These are phyloP conservation scores for Imleria badia DNA, from an alignment of 768 basidiomycete species.

Conservation along the genomic window DNA sequence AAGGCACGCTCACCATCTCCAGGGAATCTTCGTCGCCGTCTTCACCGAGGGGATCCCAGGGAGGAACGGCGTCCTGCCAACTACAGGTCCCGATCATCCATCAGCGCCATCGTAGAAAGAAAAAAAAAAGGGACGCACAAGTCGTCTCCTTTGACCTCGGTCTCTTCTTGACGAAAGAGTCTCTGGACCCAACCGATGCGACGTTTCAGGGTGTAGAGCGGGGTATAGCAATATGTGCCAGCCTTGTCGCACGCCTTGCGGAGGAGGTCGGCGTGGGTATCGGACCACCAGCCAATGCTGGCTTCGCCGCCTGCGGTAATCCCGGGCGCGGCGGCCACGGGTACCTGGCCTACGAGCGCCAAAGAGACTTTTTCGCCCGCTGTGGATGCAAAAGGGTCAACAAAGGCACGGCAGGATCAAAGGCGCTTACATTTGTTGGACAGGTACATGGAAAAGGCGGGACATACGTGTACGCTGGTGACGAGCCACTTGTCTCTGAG, in stretches of 20 bases:
- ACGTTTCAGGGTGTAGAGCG: constrained; percentile 27
- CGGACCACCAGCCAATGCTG: constrained; percentile 22
- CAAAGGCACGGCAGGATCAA: not conserved
- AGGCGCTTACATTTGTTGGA: constrained; percentile 30
- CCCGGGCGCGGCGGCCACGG: constrained; percentile 3
- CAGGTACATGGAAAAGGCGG: constrained; percentile 36
- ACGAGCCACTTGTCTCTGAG: constrained; percentile 35
- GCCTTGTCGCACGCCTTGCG: constrained; percentile 23
- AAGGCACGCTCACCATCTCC: constrained; percentile 14
- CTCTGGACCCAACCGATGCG: not conserved
- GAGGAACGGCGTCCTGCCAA: constrained; percentile 19
- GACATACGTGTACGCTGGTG: constrained; percentile 32
- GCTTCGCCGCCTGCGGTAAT: constrained; percentile 12
- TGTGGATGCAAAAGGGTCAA: not conserved
- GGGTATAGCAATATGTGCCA: constrained; percentile 26
- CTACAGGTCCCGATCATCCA: no score
- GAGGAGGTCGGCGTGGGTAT: constrained; percentile 20
- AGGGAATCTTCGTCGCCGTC: no score
- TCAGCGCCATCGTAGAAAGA: no score
- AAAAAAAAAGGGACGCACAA: no score
- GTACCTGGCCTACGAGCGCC: constrained; percentile 13
- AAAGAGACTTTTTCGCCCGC: constrained; percentile 27
- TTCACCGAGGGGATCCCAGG: constrained; percentile 29
- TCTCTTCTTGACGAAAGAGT: constrained; percentile 10
- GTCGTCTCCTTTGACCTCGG: not conserved